phyloP scores from a whole-genome alignment of 345 rosid species.

The Aquilaria malaccensis region DNA sequence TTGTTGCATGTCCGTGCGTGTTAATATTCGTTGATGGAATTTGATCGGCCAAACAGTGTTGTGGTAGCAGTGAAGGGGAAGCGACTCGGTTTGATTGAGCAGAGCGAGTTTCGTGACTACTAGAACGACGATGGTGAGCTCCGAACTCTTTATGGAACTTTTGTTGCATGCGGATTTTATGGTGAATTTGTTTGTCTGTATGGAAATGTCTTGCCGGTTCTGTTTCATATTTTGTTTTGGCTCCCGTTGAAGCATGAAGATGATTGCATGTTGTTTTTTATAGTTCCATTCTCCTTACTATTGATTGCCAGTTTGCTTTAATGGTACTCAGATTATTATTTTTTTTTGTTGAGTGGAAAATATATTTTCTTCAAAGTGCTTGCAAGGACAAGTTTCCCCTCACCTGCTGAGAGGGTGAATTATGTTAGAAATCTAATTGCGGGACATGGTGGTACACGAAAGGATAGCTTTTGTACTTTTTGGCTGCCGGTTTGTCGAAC shows the following conservation, averaged over 20 bases:
- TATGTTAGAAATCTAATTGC: no score
- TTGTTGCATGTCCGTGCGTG: neutral
- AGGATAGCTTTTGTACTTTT: no score
- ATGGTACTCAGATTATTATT: neutral
- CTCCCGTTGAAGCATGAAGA: no score
- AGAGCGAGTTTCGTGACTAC: neutral
- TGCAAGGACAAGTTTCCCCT: no score
- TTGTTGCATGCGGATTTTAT: conserved; percentile 12
- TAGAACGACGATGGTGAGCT: conserved; percentile 17
- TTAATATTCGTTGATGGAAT: neutral
- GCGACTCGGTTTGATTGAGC: neutral
- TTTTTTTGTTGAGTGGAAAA: neutral
- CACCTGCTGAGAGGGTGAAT: no score
- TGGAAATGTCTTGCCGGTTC: neutral
- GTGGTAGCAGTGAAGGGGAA: neutral
- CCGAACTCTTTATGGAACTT: neutral
- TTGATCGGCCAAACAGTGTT: neutral
- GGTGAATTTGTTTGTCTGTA: neutral
- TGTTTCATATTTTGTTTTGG: no score
- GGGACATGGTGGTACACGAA: no score
- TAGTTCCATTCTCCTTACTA: neutral
- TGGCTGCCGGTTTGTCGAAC: no score
- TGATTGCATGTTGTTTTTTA: neutral
- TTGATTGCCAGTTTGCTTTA: neutral
- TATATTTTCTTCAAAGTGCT: no score